A percentile compares a stretch with the other conserved stretches of the same genome.
Conservation (phyloP, 1,139 yeast genomes). For the Candida dubliniensis region DNA sequence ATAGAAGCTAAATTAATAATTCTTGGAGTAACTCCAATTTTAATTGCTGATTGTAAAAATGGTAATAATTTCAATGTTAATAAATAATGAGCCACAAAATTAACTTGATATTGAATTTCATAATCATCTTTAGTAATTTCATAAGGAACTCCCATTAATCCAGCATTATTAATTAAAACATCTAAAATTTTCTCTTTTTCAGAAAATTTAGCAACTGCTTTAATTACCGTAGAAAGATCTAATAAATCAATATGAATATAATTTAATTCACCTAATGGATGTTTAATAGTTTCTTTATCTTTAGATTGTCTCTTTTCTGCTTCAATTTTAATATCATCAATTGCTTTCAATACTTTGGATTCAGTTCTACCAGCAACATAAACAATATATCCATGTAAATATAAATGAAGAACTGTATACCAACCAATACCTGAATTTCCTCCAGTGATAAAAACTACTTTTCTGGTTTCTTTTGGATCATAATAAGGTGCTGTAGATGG, state of each 20-base stretch:
- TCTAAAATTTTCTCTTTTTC: slow-evolving; percentile 30
- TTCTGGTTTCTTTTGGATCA: slow-evolving; percentile 36
- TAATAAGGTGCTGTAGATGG: slow-evolving; percentile 34
- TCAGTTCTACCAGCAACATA: slow-evolving; percentile 45
- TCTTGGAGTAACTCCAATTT: slow-evolving; percentile 27
- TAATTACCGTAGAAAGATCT: slow-evolving; percentile 30
- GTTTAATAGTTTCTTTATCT: slow-evolving; percentile 19
- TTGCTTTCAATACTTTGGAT: slow-evolving; percentile 35
- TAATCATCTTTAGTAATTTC: slow-evolving; percentile 36
- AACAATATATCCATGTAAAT: slow-evolving; percentile 43
- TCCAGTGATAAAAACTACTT: slow-evolving; percentile 47
- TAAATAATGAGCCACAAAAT: slow-evolving; percentile 35
- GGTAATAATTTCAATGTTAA: slow-evolving; percentile 35
- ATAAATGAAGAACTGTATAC: slow-evolving; percentile 42
- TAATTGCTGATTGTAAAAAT: slow-evolving; percentile 22
- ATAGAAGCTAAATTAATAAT: slow-evolving; percentile 35
- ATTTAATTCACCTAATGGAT: slow-evolving; percentile 28
- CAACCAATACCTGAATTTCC: slow-evolving; percentile 49
- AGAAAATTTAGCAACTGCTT: slow-evolving; percentile 29
- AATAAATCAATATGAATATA: slow-evolving; percentile 34
- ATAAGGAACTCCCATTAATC: slow-evolving; percentile 41
- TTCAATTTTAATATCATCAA: slow-evolving; percentile 32
- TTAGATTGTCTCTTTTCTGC: slow-evolving; percentile 18
- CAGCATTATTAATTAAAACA: slow-evolving; percentile 43
- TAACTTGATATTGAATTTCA: slow-evolving; percentile 46